phyloP scores from a whole-genome alignment of 2,329 filamentous ascomycete genomes.

The Cryphonectria parasitica region DNA sequence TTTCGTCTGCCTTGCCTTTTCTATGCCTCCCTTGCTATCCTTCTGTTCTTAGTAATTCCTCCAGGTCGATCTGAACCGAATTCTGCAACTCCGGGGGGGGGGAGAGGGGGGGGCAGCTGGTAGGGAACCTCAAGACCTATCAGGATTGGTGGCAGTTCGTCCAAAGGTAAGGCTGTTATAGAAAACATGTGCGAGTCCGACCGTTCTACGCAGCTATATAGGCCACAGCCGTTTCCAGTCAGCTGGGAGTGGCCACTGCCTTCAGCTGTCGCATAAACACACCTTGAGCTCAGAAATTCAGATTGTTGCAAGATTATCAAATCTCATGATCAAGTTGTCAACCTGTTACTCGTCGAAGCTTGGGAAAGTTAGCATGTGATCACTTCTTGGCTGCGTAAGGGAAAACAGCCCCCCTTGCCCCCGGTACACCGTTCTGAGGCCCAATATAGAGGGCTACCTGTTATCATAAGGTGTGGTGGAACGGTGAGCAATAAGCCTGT shows the following conservation, averaged over 20 bases:
- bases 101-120: too few relatives aligned
- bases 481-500: neutral
- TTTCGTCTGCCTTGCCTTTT: neutral
- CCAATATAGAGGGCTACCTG: neutral
- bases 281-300: neutral
- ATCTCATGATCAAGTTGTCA: neutral
- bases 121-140: neutral
- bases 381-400: neutral
- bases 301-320: neutral
- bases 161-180: neutral
- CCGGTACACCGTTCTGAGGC: neutral
- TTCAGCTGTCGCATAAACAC: too few relatives aligned
- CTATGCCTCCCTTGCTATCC: neutral
- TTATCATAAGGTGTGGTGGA: neutral
- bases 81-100: neutral
- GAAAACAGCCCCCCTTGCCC: too few relatives aligned
- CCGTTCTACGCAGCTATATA: too few relatives aligned
- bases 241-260: too few relatives aligned
- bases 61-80: neutral
- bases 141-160: neutral
- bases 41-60: neutral
- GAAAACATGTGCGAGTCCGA: too few relatives aligned
- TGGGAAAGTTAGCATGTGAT: neutral
- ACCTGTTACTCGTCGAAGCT: neutral
- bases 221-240: too few relatives aligned